Base-by-base conservation (phyloP, 345 rosid species). In the Kandelia obovata region DNA sequence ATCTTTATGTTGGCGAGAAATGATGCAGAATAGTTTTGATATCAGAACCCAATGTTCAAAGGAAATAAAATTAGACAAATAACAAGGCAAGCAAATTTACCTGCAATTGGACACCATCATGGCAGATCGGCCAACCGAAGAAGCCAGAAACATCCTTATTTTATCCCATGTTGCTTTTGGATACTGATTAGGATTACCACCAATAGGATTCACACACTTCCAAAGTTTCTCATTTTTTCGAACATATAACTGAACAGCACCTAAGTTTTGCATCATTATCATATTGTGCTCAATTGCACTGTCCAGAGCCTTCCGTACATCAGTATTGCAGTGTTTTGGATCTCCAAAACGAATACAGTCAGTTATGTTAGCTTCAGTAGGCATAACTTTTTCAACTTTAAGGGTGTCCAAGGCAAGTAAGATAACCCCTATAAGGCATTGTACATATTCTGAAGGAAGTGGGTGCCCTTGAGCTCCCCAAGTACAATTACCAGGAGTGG, bases 331-430 rank as follows among this genome's bases (percentile, higher is more conserved):
- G 77, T 85, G 86, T 67, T 84, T 89, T 67, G 85, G 73, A 68
- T 89, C 89, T 76, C 96, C 96, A 65, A 70, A 85, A 6, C 85
- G 86, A 75, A 94, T 83, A 79, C 95, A 91, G 75, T 89, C 89
- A 1, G 72, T 71, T 77, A 94, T 88, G 71, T 89, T 94, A 46
- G 80, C 82, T 82, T 89, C 89, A 34, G 86, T 91, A 3, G 98
- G 97, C 77, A 82, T 78, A 71, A 91, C 65, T 73, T 82, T 84
- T 74, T 90, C 96, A 56, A 34, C 79, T 84, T 86, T 89, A 78
- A 93, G 78, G 30, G 84, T 83, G 80, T 84, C 78, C 71, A 93
- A 76, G 52, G 97, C 88, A 62, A 83, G 87, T 70, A 93, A 78
- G 72, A 93, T 75, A 63, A 87, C 80, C 58, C 93, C 93, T 58